These are phyloP conservation scores for Aureobasidium sp. DNA, from an alignment of 2,329 filamentous ascomycete species.

Conservation along the genomic window DNA sequence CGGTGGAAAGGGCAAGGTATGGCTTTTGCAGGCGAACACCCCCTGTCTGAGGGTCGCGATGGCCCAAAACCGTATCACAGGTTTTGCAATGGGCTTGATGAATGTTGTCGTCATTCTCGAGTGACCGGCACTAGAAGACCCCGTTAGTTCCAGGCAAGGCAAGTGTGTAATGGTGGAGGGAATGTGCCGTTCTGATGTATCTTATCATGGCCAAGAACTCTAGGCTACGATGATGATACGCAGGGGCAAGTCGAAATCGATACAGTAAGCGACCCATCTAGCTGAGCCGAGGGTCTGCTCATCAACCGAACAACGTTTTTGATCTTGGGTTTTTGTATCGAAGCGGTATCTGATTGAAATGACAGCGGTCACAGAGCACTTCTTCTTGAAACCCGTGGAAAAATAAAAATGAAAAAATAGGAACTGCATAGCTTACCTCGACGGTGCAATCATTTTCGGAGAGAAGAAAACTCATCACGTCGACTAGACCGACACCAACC, in stretches of 20 bases:
- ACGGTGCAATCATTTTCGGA: conserved; percentile 54
- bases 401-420: not conserved
- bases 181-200: not conserved
- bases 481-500: conserved; percentile 64
- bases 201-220: conserved; percentile 22
- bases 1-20: conserved; percentile 16
- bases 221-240: conserved; percentile 23
- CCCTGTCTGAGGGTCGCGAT: conserved; percentile 33
- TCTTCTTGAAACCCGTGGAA: conserved; percentile 27
- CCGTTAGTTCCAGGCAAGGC: not conserved
- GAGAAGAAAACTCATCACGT: conserved; percentile 68
- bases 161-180: conserved; percentile 17
- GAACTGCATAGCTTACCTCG: conserved; percentile 31
- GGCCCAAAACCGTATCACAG: conserved; percentile 22
- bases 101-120: not conserved
- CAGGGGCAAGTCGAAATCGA: conserved; percentile 20
- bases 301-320: conserved; percentile 13
- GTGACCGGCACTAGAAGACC: not conserved
- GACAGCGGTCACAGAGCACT: conserved; percentile 25
- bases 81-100: not conserved
- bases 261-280: conserved; percentile 16
- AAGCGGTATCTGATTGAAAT: conserved; percentile 21
- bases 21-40: conserved; percentile 33
- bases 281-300: conserved; percentile 12
- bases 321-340: conserved; percentile 29